Percentiles rank a stretch among this genome's conserved stretches.
phyloP scores from a whole-genome alignment of 805 yeast species.

The Citeromyces matritensis region DNA sequence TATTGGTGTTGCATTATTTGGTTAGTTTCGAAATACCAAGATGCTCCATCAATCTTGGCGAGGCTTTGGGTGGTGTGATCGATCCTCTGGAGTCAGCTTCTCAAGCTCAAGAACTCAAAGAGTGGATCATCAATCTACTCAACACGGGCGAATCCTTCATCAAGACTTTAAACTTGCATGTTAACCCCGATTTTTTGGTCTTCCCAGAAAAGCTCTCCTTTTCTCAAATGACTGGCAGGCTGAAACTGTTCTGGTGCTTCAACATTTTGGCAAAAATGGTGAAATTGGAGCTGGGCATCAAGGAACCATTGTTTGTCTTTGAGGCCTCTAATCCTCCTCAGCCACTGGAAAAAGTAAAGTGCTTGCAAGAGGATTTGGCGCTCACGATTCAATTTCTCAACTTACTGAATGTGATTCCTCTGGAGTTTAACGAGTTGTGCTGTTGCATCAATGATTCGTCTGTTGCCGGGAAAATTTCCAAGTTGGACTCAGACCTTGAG shows the following conservation, averaged over 20 bases:
- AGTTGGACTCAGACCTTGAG: no score
- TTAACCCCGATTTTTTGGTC: constrained; percentile 4
- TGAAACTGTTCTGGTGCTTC: constrained; percentile 28
- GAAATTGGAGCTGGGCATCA: constrained; percentile 12
- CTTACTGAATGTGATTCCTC: constrained; percentile 15
- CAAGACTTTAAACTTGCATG: constrained; percentile 26
- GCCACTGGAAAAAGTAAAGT: constrained; percentile 16
- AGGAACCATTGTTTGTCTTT: constrained; percentile 2
- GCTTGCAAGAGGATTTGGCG: constrained; percentile 16
- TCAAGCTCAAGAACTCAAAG: constrained; percentile 15
- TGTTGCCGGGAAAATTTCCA: no score
- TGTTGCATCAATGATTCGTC: no score
- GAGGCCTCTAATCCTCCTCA: constrained; percentile 12
- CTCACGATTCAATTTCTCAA: constrained; percentile 16
- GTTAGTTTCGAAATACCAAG: constrained; percentile 18
- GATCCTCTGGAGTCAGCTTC: constrained; percentile 14
- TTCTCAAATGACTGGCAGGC: not conserved
- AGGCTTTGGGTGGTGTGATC: constrained; percentile 23
- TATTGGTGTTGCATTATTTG: constrained; percentile 31
- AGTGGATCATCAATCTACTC: constrained; percentile 27
- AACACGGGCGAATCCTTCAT: constrained; percentile 20
- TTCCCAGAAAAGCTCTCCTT: not conserved
- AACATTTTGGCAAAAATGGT: constrained; percentile 16
- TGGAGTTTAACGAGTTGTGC: constrained; percentile 9
- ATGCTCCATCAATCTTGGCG: constrained; percentile 11